Conservation (phyloP, 2,329 filamentous ascomycete genomes). For the Fonsecaea monophora region DNA sequence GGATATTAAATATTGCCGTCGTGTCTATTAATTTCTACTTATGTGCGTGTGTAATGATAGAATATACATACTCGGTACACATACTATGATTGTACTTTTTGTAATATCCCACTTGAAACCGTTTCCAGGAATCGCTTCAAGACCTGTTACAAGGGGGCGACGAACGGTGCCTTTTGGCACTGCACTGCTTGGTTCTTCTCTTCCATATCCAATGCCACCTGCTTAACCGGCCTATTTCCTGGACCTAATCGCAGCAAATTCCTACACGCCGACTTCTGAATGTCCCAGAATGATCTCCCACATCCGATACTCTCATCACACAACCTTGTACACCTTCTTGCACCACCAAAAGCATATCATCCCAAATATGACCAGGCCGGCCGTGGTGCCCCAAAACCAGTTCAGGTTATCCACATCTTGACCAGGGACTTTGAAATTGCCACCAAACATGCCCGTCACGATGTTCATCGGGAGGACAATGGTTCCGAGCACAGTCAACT, state of each 20-base stretch:
- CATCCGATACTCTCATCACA: slow-evolving; percentile 51
- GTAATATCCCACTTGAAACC: too few species aligned
- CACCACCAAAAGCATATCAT: slow-evolving; percentile 79
- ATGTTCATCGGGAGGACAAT: slow-evolving; percentile 99
- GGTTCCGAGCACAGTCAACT: slow-evolving; percentile 92
- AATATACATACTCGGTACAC: too few species aligned
- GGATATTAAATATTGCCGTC: too few species aligned
- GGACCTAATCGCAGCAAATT: not conserved
- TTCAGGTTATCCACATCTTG: slow-evolving; percentile 79
- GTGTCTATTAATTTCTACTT: too few species aligned
- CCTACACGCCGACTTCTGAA: not conserved
- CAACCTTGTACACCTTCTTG: slow-evolving; percentile 82
- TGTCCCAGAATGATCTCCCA: not conserved
- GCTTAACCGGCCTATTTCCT: not conserved
- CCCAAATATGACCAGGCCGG: slow-evolving; percentile 78
- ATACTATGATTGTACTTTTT: too few species aligned
- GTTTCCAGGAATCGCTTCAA: too few species aligned
- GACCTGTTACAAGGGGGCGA: too few species aligned
- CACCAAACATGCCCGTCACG: slow-evolving; percentile 78
- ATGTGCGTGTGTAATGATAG: too few species aligned
- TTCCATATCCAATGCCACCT: not conserved
- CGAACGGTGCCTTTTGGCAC: too few species aligned
- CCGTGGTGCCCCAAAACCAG: slow-evolving; percentile 79
- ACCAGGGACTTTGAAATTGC: slow-evolving; percentile 90
- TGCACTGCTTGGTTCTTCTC: not conserved